A percentile compares a stretch with the other conserved stretches of the same genome.
Conservation (phyloP, 345 rosid genomes). For the Acer campestre region DNA sequence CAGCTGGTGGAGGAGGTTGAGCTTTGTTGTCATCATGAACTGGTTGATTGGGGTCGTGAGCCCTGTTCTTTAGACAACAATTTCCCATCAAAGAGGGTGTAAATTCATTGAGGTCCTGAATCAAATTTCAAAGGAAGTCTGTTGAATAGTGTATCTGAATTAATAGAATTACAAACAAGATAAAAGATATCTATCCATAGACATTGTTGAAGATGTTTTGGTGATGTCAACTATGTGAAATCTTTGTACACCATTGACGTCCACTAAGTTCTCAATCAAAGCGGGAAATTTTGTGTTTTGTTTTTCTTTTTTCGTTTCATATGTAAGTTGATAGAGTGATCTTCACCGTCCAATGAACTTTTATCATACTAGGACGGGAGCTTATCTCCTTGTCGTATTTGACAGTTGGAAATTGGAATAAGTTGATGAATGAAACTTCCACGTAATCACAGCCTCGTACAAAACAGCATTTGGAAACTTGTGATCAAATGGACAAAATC, state of each 20-base stretch:
- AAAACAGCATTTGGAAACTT: neutral
- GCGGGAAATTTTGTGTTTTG: no score
- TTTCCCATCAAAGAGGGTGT: constrained; percentile 21
- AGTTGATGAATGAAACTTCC: neutral
- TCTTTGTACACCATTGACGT: neutral
- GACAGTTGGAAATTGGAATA: neutral
- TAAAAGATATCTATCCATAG: no score
- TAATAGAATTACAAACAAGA: neutral
- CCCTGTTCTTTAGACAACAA: constrained; percentile 5
- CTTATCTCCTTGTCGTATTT: neutral
- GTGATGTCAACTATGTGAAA: constrained; percentile 4
- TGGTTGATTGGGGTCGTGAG: constrained; percentile 5
- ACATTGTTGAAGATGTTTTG: neutral
- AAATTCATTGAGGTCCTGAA: neutral
- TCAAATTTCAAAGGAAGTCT: neutral
- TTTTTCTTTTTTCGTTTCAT: no score
- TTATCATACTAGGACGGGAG: neutral
- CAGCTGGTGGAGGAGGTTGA: neutral
- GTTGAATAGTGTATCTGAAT: neutral
- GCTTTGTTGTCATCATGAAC: neutral
- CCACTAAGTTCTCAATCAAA: neutral
- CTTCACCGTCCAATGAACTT: neutral
- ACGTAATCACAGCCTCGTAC: neutral
- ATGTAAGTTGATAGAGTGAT: neutral
- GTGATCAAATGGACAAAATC: neutral